phyloP scores from a whole-genome alignment of 495 filamentous ascomycete genomes.

The Penicillium bovifimosum region DNA sequence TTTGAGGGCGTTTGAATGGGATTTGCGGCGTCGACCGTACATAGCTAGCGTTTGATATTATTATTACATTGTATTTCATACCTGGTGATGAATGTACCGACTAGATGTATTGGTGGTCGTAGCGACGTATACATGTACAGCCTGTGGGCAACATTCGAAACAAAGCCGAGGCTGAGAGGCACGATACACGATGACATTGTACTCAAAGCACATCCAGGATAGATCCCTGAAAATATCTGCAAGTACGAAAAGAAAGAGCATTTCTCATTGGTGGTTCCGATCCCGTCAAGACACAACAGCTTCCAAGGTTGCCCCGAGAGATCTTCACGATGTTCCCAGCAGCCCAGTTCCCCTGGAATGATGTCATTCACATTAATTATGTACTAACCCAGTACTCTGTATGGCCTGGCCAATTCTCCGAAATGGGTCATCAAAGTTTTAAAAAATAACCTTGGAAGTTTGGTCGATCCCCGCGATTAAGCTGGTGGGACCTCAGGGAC shows the following conservation, averaged over 20 bases:
- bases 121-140: not conserved
- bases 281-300: not conserved
- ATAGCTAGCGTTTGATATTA: not conserved
- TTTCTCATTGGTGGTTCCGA: not conserved
- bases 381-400: too few relatives aligned
- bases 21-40: slow-evolving; percentile 1
- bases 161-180: not conserved
- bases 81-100: not conserved
- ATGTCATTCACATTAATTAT: not conserved
- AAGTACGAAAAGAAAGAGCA: too few relatives aligned
- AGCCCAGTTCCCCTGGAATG: not conserved
- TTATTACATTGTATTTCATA: not conserved
- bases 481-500: too few relatives aligned
- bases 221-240: too few relatives aligned
- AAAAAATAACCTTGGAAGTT: too few relatives aligned
- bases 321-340: not conserved
- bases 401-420: not conserved
- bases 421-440: too few relatives aligned
- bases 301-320: not conserved
- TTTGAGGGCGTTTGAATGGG: not conserved
- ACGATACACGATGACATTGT: not conserved
- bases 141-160: not conserved
- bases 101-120: too few relatives aligned
- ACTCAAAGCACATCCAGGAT: not conserved
- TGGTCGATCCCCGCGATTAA: too few relatives aligned